Evolutionary conservation across 2,329 filamentous ascomycete genomes (phyloP).

Genomic region (Alternaria dauci): DNA sequence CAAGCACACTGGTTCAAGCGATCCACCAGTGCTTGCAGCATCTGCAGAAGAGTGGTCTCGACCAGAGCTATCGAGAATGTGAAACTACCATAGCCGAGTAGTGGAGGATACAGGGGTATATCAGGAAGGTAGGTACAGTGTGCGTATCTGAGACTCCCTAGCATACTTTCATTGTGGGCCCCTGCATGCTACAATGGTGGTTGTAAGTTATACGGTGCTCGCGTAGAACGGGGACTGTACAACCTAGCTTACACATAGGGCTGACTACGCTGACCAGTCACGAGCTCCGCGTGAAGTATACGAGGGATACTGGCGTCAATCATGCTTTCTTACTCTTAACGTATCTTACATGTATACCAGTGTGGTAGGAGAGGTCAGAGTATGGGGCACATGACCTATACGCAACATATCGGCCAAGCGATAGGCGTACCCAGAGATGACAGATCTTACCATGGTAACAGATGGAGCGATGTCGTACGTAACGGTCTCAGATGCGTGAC

Average conservation of each 20-base stretch:
- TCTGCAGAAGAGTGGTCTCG: slow-evolving; percentile 6
- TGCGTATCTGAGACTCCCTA: slow-evolving; percentile 12
- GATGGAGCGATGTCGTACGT: background rate
- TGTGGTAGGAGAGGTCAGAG: background rate
- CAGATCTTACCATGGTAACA: background rate
- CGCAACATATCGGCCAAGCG: background rate
- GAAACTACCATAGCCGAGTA: slow-evolving; percentile 1
- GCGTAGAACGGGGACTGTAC: background rate
- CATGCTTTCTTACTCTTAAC: slow-evolving; percentile 3
- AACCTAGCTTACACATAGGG: slow-evolving; percentile 8
- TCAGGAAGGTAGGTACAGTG: slow-evolving; percentile 2
- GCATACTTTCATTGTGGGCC: background rate
- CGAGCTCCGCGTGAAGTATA: background rate
- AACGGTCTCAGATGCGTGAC: background rate
- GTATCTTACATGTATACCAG: background rate
- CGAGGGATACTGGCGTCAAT: slow-evolving; percentile 12
- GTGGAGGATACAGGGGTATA: slow-evolving; percentile 5
- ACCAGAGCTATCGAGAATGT: slow-evolving; percentile 5
- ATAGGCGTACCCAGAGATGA: background rate
- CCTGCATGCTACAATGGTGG: background rate
- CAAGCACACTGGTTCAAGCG: background rate
- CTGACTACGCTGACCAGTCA: slow-evolving; percentile 14
- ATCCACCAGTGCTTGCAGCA: background rate
- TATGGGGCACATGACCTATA: background rate
- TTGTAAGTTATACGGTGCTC: background rate